phyloP scores from a whole-genome alignment of 176 grass and related monocot genomes.

The Phragmites australis region DNA sequence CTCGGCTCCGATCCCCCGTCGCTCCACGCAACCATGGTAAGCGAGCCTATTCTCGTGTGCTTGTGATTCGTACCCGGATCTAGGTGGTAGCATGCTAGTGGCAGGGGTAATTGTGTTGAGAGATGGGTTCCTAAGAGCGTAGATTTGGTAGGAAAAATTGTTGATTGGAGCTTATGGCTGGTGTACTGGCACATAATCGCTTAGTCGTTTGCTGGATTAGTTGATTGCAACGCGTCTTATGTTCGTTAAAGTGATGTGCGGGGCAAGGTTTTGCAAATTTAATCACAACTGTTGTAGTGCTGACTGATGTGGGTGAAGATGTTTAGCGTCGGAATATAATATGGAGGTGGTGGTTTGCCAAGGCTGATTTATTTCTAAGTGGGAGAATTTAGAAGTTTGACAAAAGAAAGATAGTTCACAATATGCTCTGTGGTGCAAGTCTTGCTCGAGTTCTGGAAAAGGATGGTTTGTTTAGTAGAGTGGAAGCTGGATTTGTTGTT shows the following conservation, averaged over 20 bases:
- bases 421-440: not conserved
- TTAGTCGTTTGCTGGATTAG: not conserved
- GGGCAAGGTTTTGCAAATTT: not conserved
- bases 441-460: not conserved
- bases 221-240: not conserved
- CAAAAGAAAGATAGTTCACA: not conserved
- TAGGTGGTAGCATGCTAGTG: not conserved
- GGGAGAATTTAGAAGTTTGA: not conserved
- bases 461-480: not conserved
- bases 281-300: not conserved
- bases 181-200: not conserved
- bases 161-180: not conserved
- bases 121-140: not conserved
- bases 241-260: too few relatives aligned
- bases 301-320: not conserved
- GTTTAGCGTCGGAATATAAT: not conserved
- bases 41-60: not conserved
- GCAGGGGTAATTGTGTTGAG: not conserved
- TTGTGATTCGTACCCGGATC: not conserved
- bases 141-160: not conserved
- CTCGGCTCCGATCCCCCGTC: slow-evolving; percentile 11
- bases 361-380: not conserved
- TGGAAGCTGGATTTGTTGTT: not conserved
- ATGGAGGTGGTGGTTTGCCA: too few relatives aligned
- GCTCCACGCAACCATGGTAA: slow-evolving; percentile 44